Base-by-base conservation (phyloP, 495 filamentous ascomycete genomes). In the Neurospora sp. region DNA sequence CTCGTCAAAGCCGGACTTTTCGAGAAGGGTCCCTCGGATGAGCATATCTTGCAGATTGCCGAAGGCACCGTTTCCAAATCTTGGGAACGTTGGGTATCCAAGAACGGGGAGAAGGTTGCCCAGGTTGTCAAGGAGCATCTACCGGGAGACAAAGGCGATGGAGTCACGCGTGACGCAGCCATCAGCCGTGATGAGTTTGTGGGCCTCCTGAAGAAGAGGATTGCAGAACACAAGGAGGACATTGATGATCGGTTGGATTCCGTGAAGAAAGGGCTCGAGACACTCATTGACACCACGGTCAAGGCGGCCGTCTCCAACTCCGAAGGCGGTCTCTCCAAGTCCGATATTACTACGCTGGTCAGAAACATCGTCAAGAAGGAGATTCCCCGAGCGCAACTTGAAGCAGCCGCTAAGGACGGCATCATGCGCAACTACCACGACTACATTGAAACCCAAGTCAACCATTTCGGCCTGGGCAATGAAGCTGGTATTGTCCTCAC, bases 391-490 rank as follows among this genome's bases (percentile, higher is more conserved):
- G 78, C 78, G 2, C 81, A 83, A 40, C 71, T 86, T 14, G 79
- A 81, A 39, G 80, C 81, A 23, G 66, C 82, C 23, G 76, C 76
- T 38, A 73, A 73, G 23, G 76, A 76, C 44, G 70, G 77, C 38
- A 79, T 83, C 54, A 71, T 75, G 70, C 69, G 75, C 37, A 71
- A 73, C 27, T 72, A 76, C 71, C 73, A 78, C 69, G 74, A 78
- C n/a, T 70, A 81, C 66, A 74, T 87, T 6, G 70, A 66, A 46
- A 78, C 79, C 69, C 79, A 80, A 54, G 71, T 85, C 75, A 86
- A 87, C 77, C 81, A 82, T 73, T 83, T 86, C 73, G 71, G 72
- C 59, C 39, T 76, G 16, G 84, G 81, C 69, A 78, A 82, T 44
- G 80, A 80, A 44, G 84, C 81, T 31, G 54, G 54, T 66, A 66